Percentiles rank a stretch among this genome's conserved stretches.
These are phyloP conservation scores for Lavandula angustifolia DNA, from an alignment of 257 asterid species.

Conservation along the genomic window DNA sequence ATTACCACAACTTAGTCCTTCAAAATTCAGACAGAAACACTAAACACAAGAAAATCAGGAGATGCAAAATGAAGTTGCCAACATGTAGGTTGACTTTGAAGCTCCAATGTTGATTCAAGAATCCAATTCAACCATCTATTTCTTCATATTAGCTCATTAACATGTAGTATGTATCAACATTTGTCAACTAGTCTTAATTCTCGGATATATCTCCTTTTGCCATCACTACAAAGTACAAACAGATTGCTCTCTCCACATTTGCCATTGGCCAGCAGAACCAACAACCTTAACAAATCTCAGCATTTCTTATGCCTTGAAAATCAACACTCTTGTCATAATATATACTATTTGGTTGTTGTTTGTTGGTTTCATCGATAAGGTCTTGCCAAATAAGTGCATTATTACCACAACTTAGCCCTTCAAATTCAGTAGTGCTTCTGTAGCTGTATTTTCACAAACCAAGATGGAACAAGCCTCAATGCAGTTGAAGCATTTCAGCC, in stretches of 20 bases:
- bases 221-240: no score
- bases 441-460: no score
- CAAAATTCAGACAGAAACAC: no score
- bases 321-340: conserved; percentile 10
- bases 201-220: background rate
- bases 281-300: no score
- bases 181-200: conserved; percentile 23
- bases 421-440: no score
- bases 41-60: no score
- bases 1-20: no score
- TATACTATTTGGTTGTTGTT: conserved; percentile 11
- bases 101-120: background rate
- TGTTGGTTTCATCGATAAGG: conserved; percentile 30
- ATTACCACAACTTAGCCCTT: background rate
- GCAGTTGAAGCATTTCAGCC: conserved; percentile 46
- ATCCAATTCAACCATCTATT: conserved; percentile 2
- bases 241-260: no score
- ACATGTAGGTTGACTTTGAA: background rate
- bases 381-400: conserved; percentile 31
- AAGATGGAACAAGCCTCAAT: conserved; percentile 37
- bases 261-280: no score
- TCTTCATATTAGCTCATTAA: no score
- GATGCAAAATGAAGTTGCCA: no score
- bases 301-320: conserved; percentile 25
- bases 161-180: background rate